Evolutionary conservation across 768 basidiomycete genomes (phyloP), one percentile per base, ranked within the genome.

Genomic region (Pleurotus cornucopiae): DNA sequence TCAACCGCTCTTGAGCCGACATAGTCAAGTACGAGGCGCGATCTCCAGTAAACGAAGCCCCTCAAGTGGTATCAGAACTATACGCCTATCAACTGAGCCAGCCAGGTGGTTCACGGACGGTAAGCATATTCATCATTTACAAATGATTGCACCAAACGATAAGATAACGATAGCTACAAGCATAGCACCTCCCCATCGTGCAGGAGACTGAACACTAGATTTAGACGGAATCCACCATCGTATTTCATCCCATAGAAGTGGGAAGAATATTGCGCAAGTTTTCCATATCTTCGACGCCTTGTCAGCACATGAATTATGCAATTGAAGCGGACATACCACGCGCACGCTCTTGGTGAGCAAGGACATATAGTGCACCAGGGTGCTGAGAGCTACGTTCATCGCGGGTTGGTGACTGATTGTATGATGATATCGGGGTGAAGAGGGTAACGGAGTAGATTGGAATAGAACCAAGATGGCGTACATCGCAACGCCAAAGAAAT

Each of bases 401-500:
- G 73, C 38, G 59, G 59, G 12, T 47, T 30, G n/a, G 47, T 46
- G 26, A 60, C 40, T 30, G 9, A 9, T 30, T 30, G 3, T 30
- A 5, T 59, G 49, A 9, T 67, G 60, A 5, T 67, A 56, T 54
- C 11, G 56, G 65, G 9, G 56, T 66, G 43, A 73, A 70, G 23
- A 20, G 20, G 20, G 20, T 20, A 2, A 20, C 20, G 20, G 20
- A 20, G 56, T 71, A 83, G 7, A 84, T 6, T 6, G 87, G 71
- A 98, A 94, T 70, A 98, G 78, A 49, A 89, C 76, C 84, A 86
- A 98, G 66, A 98, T 86, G 2, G 94, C 86, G 73, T 97, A 99
- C 60, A 99, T 81, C 0, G 97, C 97, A 61, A 99, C 97, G 25
- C 81, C 74, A 77, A 96, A 99, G 75, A 99, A 99, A 75, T 98